Conservation (phyloP, 2,329 filamentous ascomycete species). For the Thielaviopsis euricoi region DNA sequence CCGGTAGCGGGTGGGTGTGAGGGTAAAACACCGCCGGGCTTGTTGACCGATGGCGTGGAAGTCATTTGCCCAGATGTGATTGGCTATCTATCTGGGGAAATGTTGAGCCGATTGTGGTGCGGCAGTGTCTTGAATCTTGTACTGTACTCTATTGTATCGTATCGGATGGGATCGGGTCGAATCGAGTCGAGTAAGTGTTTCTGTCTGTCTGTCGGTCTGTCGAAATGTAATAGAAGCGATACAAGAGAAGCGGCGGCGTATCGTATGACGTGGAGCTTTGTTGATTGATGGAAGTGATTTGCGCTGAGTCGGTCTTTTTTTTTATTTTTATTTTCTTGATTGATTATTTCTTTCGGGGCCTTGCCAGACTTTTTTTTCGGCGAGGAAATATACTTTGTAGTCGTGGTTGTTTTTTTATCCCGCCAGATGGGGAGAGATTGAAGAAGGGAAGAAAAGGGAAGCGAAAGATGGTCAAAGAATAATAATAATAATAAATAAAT, state of each 20-base stretch:
- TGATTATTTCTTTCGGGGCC: not conserved
- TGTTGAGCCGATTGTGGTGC: not conserved
- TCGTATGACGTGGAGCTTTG: conserved; percentile 10
- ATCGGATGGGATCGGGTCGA: not conserved
- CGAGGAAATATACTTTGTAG: not conserved
- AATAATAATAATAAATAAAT: conserved; percentile 2
- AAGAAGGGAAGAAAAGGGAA: not conserved
- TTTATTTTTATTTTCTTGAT: not conserved
- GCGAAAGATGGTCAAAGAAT: conserved; percentile 5
- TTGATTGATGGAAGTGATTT: not conserved
- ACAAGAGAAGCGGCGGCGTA: not conserved
- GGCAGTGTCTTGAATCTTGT: not conserved
- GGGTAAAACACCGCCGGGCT: conserved; percentile 5
- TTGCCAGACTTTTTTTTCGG: not conserved
- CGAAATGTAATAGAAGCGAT: not conserved
- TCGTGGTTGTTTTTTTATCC: not conserved
- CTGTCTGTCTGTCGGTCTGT: too few relatives aligned
- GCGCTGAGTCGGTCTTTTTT: not conserved
- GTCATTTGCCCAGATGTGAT: conserved; percentile 8
- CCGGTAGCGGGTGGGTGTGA: conserved; percentile 2
- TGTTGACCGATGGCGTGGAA: conserved; percentile 1
- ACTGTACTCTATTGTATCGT: too few relatives aligned
- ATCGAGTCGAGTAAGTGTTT: too few relatives aligned
- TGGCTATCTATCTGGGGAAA: not conserved
- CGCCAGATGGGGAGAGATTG: not conserved